A percentile compares a stretch with the other conserved stretches of the same genome.
These are phyloP conservation scores for Russula abietina DNA, from an alignment of 768 basidiomycete genomes.

Conservation along the genomic window DNA sequence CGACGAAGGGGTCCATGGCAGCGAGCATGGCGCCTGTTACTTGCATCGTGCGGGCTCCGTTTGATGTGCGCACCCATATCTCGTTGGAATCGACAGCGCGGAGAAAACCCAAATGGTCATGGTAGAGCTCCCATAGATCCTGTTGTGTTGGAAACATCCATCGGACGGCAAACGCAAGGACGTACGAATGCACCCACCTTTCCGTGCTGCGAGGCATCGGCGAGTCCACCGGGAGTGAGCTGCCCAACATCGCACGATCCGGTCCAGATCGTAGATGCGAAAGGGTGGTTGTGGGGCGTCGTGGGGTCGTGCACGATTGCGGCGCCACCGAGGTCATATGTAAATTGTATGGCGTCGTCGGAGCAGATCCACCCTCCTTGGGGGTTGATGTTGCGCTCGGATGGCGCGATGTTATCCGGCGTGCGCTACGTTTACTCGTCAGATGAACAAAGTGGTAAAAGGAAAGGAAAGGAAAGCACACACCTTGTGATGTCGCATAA, in stretches of 20 bases:
- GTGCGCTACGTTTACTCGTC: conserved; percentile 34
- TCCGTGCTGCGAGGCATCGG: conserved; percentile 41
- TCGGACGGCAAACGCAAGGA: too few relatives aligned
- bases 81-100: conserved; percentile 32
- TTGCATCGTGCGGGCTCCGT: conserved; percentile 43
- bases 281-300: conserved; percentile 41
- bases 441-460: background rate
- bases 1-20: conserved; percentile 40
- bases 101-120: conserved; percentile 35
- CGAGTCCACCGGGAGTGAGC: conserved; percentile 40
- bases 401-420: conserved; percentile 46
- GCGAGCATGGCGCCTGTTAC: conserved; percentile 41
- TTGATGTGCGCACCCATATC: conserved; percentile 41
- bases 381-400: conserved; percentile 38
- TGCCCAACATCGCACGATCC: conserved; percentile 46
- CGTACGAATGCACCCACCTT: conserved; percentile 30
- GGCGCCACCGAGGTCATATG: conserved; percentile 35
- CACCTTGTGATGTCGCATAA: conserved; percentile 47
- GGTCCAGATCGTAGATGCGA: conserved; percentile 40
- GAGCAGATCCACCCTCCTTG: conserved; percentile 38
- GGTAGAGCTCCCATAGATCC: conserved; percentile 46
- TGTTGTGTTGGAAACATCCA: conserved; percentile 24
- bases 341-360: conserved; percentile 33
- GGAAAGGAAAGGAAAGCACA: background rate
- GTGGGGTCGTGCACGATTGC: conserved; percentile 38